Percentiles rank a stretch among this genome's conserved stretches.
phyloP scores from a whole-genome alignment of 495 filamentous ascomycete species.

The Talaromyces wortmannii region DNA sequence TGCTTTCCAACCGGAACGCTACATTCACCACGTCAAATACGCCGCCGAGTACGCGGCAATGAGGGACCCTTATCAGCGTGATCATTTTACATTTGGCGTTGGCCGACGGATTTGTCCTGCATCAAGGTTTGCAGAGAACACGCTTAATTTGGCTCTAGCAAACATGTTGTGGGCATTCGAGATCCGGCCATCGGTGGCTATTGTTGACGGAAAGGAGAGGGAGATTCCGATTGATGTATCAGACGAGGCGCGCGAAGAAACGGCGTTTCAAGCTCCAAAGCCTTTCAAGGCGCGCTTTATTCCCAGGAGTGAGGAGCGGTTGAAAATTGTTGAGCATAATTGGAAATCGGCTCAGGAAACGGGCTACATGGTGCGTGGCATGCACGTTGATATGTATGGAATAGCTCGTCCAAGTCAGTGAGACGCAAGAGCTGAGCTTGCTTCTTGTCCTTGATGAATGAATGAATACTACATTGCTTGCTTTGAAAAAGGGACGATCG shows the following conservation, averaged over 20 bases:
- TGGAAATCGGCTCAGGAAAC: neutral
- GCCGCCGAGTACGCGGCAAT: constrained; percentile 24
- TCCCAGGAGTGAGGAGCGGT: neutral
- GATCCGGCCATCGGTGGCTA: constrained; percentile 10
- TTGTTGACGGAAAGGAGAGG: neutral
- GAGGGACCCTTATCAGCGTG: constrained; percentile 5
- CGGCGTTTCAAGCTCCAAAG: neutral
- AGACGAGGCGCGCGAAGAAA: neutral
- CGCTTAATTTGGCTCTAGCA: constrained; percentile 36
- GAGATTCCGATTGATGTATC: neutral
- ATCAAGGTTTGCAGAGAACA: constrained; percentile 44
- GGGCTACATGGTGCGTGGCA: neutral
- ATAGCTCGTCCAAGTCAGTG: neutral
- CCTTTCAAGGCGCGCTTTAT: neutral
- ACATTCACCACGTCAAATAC: constrained; percentile 23
- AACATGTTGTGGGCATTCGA: constrained; percentile 50
- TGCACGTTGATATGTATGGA: neutral
- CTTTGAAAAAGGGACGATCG: too few species aligned
- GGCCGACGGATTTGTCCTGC: constrained; percentile 26
- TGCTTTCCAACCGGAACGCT: constrained; percentile 33
- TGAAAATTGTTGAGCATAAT: neutral
- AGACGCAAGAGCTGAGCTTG: neutral
- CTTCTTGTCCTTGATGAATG: too few species aligned
- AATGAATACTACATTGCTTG: too few species aligned
- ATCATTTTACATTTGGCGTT: constrained; percentile 15